Evolutionary conservation across 176 grass and related monocot genomes (phyloP).

Genomic region (Chrysopogon serrulatus): DNA sequence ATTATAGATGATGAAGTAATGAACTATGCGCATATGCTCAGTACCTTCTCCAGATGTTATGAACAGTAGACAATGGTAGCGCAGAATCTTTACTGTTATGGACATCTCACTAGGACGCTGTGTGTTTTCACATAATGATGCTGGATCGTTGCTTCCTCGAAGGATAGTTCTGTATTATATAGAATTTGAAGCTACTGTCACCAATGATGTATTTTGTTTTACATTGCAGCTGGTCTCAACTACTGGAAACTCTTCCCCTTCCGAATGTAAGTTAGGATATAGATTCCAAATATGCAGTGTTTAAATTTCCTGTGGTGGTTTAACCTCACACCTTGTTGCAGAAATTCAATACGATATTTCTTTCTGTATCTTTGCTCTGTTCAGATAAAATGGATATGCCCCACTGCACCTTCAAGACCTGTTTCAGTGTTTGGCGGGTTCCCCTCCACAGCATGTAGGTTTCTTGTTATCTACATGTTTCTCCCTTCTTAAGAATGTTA

Average conservation of each 20-base stretch:
- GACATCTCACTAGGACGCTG: not conserved
- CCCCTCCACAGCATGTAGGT: conserved; percentile 82
- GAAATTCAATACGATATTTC: not conserved
- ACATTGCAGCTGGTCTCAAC: conserved; percentile 84
- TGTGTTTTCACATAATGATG: not conserved
- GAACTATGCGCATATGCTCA: not conserved
- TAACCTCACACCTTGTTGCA: not conserved
- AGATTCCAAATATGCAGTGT: not conserved
- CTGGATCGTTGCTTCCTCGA: not conserved
- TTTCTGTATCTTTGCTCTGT: not conserved
- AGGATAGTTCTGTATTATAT: not conserved
- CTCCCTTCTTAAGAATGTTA: not conserved
- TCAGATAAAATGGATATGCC: conserved; percentile 99
- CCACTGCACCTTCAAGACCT: conserved; percentile 77
- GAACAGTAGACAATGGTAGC: not conserved
- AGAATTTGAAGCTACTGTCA: not conserved
- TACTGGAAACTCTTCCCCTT: conserved; percentile 96
- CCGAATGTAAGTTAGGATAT: conserved; percentile 80
- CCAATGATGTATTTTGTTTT: conserved; percentile 35
- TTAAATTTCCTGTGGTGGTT: conserved; percentile 16
- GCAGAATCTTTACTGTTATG: not conserved
- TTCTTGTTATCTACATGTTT: conserved; percentile 5
- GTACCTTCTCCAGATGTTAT: not conserved
- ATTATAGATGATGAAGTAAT: not conserved
- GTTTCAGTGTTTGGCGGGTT: conserved; percentile 87